phyloP scores from a whole-genome alignment of 352 stramenopile species.

The Phytophthora hybrid region DNA sequence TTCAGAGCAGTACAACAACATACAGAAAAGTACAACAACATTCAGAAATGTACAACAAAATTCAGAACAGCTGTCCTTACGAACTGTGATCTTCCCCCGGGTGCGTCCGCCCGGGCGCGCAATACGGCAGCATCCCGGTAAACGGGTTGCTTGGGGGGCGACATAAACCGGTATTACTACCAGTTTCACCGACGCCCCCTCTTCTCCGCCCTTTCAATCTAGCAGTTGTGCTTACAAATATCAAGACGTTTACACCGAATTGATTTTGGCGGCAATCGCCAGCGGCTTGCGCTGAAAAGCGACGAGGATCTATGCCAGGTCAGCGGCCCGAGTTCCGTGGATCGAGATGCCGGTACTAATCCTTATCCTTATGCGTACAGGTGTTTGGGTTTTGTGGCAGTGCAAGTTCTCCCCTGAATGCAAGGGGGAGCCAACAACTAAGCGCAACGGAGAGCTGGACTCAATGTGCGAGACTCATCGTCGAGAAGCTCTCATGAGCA shows the following conservation, averaged over 20 bases:
- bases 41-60: too few species aligned
- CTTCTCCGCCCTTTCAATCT: neutral
- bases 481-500: neutral
- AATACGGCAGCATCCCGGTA: too few species aligned
- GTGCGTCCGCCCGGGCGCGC: too few species aligned
- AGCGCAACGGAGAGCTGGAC: neutral
- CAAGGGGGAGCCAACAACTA: neutral
- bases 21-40: too few species aligned
- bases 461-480: constrained; percentile 5
- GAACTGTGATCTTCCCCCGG: too few species aligned
- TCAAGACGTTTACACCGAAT: neutral
- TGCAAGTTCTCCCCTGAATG: constrained; percentile 3
- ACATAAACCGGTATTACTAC: constrained; percentile 2
- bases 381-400: constrained; percentile 1
- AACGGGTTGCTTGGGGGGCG: too few species aligned
- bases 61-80: too few species aligned
- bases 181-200: constrained; percentile 5
- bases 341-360: neutral
- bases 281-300: neutral
- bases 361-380: neutral
- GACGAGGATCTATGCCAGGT: neutral
- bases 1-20: too few species aligned
- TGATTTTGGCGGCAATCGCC: neutral
- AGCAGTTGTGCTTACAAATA: constrained; percentile 3
- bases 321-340: neutral